Base-by-base conservation (phyloP, 805 yeast species). In the Nakazawaea anatomiae region DNA sequence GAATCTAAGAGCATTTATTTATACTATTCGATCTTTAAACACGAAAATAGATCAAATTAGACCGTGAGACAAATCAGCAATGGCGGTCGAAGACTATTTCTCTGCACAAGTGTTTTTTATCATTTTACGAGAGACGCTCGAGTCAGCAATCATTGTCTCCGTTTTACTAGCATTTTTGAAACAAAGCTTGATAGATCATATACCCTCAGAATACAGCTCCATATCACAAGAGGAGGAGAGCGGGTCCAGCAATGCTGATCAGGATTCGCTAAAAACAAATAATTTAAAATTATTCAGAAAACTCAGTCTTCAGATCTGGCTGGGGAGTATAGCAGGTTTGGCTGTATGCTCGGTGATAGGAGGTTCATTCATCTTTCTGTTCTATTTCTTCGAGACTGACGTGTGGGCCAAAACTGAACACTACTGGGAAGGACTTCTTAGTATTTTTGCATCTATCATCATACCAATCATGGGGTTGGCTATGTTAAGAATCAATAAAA, bases 361-460 rank as follows among this genome's bases (percentile, higher is more conserved):
- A 0, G 61, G 70, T 7, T 58, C 66, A 4, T 71, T 74, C 35
- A 62, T 74, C 38, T 52, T 63, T 10, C 63, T 72, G 11, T 74
- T 74, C 52, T 73, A 73, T 53, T 55, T 62, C n/a, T 53, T 74
- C 6, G 77, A 75, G 2, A 69, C 57, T 39, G 78, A 74, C 56
- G 57, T 73, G 18, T 74, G 79, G 79, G 55, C 76, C 1, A 55
- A 67, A 7, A 64, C 77, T 5, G 78, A 74, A 54, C 77, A 73
- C 54, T 73, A 72, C 54, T 74, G 79, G 78, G 78, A 74, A 56
- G 76, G 75, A 1, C 58, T 64, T 2, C 73, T 74, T 51, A 72
- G 76, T 12, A 69, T 74, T 3, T 34, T 73, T 6, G 76, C 78
- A 40, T 70, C 75, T 52, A 55, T 73, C 3, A 72, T 74, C 48